Base-by-base conservation (phyloP, 495 filamentous ascomycete genomes). In the Pyrenula aspistea region DNA sequence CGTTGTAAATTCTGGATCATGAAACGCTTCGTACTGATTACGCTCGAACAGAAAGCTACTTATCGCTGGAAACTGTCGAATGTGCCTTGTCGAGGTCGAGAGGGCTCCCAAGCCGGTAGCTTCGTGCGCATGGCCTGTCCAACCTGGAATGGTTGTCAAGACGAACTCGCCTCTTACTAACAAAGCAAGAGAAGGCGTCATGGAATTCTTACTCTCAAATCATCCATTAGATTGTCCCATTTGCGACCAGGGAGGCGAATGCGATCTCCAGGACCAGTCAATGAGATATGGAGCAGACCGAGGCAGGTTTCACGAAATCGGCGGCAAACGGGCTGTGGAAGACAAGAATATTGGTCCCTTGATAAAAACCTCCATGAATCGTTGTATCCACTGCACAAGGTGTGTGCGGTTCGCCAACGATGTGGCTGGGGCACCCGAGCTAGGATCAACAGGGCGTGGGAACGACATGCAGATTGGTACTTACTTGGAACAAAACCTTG, bases 311-410 rank as follows among this genome's bases (percentile, higher is more conserved):
- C 93, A 98, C 70, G 93, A 98, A 74, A 74, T 89, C 60, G 83
- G 81, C 49, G 93, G 93, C 62, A 98, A 98, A 81, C 87, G 93
- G 70, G 93, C 89, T 2, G 90, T 96, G 25, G 93, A 98, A 76
- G 93, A 98, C 70, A 98, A 98, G 80, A 97, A 97, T 67, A 96
- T 98, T 61, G 93, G 93, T 4, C 93, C 93, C n/a, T 71, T 98
- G 57, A 85, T 98, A 68, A 98, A 98, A 78, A 98, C 93, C 15
- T 97, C 94, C n/a, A 98, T 98, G 93, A 98, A 97, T 75, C 79
- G 93, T 66, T 98, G 93, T 75, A 98, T 98, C 67, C 93, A 98
- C 74, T 98, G 93, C 76, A 97, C 93, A 62, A 83, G 93, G 65
- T 98, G 93, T 72, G 82, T 98, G 59, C 90, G 93, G 62, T 98